phyloP scores from a whole-genome alignment of 2,329 filamentous ascomycete species.

The Microdochium paspali region DNA sequence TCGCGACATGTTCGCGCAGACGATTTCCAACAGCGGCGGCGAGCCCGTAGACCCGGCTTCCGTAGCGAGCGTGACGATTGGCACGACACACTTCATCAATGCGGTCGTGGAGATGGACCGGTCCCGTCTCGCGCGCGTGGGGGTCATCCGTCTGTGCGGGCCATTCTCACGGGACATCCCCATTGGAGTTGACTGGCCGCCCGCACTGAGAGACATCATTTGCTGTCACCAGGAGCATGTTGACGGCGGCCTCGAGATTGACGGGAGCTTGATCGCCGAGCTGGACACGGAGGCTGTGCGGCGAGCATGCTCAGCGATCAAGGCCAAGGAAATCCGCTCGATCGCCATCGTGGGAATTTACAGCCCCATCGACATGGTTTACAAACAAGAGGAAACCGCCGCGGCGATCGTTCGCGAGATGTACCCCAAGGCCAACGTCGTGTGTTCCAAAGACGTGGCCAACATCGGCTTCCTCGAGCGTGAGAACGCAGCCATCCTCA shows the following conservation, averaged over 20 bases:
- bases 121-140: slow-evolving; percentile 36
- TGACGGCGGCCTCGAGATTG: slow-evolving; percentile 41
- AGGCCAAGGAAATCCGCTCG: slow-evolving; percentile 29
- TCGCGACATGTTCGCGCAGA: slow-evolving; percentile 27
- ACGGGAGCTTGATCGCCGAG: slow-evolving; percentile 34
- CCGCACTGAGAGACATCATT: slow-evolving; percentile 35
- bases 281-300: slow-evolving; percentile 31
- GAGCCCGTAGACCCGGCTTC: slow-evolving; percentile 14
- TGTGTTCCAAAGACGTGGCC: slow-evolving; percentile 42
- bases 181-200: slow-evolving; percentile 44
- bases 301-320: slow-evolving; percentile 26
- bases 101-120: slow-evolving; percentile 45
- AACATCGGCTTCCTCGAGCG: slow-evolving; percentile 48
- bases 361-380: slow-evolving; percentile 39
- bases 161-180: slow-evolving; percentile 41
- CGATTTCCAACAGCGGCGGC: slow-evolving; percentile 8
- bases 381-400: slow-evolving; percentile 38
- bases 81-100: slow-evolving; percentile 50
- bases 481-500: slow-evolving; percentile 57
- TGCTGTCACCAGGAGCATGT: slow-evolving; percentile 34
- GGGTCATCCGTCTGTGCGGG: slow-evolving; percentile 45
- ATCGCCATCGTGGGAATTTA: slow-evolving; percentile 41
- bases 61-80: slow-evolving; percentile 40
- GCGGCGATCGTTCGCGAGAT: slow-evolving; percentile 29
- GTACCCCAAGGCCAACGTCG: slow-evolving; percentile 32